Percentiles rank a stretch among this genome's conserved stretches.
phyloP scores from a whole-genome alignment of 2,329 filamentous ascomycete genomes.

The Fusarium sp. region DNA sequence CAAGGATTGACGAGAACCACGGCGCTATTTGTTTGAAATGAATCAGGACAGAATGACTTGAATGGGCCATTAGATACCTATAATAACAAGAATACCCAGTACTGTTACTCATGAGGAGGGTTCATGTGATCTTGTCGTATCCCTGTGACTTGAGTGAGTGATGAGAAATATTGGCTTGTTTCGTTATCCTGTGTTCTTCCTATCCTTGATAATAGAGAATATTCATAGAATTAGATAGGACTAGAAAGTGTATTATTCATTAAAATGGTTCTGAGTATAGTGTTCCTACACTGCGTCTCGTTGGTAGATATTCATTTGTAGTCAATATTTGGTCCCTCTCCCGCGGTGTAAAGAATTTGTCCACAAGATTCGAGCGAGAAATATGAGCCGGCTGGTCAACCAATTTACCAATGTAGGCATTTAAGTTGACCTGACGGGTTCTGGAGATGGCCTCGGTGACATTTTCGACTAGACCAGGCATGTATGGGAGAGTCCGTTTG shows the following conservation, averaged over 20 bases:
- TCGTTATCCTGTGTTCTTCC: not conserved
- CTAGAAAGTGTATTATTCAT: too few species aligned
- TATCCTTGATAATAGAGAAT: too few species aligned
- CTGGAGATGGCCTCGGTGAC: not conserved
- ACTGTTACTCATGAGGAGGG: not conserved
- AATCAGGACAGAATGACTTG: not conserved
- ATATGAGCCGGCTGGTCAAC: not conserved
- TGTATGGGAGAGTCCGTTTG: not conserved
- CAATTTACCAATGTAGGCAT: not conserved
- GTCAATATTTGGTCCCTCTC: not conserved
- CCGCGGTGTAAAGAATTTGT: not conserved
- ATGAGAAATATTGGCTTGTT: not conserved
- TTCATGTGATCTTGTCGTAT: not conserved
- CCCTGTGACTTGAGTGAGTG: not conserved
- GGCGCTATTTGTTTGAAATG: not conserved
- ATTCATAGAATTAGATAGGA: too few species aligned
- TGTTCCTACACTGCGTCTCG: too few species aligned
- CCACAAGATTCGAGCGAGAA: not conserved
- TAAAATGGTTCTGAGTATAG: too few species aligned
- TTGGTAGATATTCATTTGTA: not conserved
- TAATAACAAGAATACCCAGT: not conserved
- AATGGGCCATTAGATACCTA: not conserved
- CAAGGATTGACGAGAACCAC: not conserved
- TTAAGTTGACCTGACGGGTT: not conserved
- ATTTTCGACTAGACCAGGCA: not conserved